Evolutionary conservation across 495 filamentous ascomycete genomes (phyloP), one percentile per base, ranked within the genome.

Genomic region (Wilcoxina mikolae): DNA sequence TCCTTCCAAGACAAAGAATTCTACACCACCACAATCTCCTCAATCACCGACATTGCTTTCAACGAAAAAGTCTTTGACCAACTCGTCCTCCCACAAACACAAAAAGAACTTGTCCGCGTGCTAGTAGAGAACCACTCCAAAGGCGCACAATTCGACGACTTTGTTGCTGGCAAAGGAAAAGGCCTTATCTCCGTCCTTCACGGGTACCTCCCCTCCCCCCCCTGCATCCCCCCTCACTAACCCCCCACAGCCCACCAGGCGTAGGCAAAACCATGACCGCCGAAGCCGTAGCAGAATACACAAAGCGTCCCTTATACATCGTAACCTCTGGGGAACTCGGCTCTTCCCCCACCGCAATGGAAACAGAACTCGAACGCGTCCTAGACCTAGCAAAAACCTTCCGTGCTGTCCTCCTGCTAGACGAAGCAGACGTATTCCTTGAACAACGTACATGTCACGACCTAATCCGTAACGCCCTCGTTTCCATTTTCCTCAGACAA

Each of bases 121-220:
- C 71, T 81, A 11, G 72, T 77, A 41, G 68, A 70, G 56, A 66
- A 65, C 11, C 72, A 74, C 55, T 60, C 67, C 17, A 45, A 45
- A 9, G 22, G 22, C 15, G 42, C 42, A 9, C 61, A 66, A 29
- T 64, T 62, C 49, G 61, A 62, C 60, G 74, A 78, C 57, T 59
- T 76, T 35, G 70, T 74, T 42, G 58, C 65, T 35, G 73, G 74
- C 54, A 79, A 80, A 62, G 80, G 80, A 28, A 74, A 74, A 50
- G 78, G 78, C 7, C 69, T 81, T n/a, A 75, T 79, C 39, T 71
- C 74, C 23, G 68, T 83, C 1, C 70, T 83, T 0, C 74, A 75
- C 26, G 80, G 80, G 4, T n/a, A n/a, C n/a, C n/a, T n/a, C n/a
- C n/a, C n/a, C n/a, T 38, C 17, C 17, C 33, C 33, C 33, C 9